A percentile compares a stretch with the other conserved stretches of the same genome.
phyloP scores from a whole-genome alignment of 768 basidiomycete genomes.

The Pleurotus ostreatus region DNA sequence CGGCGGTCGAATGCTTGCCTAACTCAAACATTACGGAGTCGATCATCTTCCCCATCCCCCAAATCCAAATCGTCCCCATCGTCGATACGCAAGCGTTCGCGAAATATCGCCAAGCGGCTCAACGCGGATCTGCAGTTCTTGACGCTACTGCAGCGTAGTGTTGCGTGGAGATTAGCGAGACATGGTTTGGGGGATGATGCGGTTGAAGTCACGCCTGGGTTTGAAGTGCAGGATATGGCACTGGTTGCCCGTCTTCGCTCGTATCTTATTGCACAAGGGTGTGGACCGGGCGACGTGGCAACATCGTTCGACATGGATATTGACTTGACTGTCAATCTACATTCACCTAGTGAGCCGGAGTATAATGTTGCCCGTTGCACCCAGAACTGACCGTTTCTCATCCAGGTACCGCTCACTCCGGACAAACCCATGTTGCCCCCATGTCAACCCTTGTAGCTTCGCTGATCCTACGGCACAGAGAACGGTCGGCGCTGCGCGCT shows the following conservation, averaged over 20 bases:
- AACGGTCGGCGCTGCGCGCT: constrained; percentile 10
- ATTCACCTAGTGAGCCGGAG: not conserved
- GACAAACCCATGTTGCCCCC: constrained; percentile 1
- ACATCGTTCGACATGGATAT: not conserved
- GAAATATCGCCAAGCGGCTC: not conserved
- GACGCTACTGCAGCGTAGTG: constrained; percentile 8
- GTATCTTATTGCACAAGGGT: constrained; percentile 9
- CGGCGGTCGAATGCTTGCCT: constrained; percentile 11
- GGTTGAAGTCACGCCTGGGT: not conserved
- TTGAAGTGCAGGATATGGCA: constrained; percentile 11
- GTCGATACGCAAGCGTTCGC: constrained; percentile 8
- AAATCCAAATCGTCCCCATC: not conserved
- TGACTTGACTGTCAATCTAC: constrained; percentile 2
- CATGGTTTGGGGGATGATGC: not conserved
- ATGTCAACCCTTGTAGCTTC: constrained; percentile 12
- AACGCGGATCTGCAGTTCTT: constrained; percentile 9
- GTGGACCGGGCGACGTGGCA: not conserved
- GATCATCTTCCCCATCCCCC: constrained; percentile 6
- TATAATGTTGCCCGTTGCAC: not conserved
- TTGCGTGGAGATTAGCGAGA: constrained; percentile 7
- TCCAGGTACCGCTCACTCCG: not conserved
- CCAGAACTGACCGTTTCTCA: not conserved
- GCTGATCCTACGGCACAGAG: constrained; percentile 10
- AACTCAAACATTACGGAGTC: constrained; percentile 3
- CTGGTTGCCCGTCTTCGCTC: constrained; percentile 10